phyloP scores from a whole-genome alignment of 345 rosid species.

The Eucalyptus lansdowneana region DNA sequence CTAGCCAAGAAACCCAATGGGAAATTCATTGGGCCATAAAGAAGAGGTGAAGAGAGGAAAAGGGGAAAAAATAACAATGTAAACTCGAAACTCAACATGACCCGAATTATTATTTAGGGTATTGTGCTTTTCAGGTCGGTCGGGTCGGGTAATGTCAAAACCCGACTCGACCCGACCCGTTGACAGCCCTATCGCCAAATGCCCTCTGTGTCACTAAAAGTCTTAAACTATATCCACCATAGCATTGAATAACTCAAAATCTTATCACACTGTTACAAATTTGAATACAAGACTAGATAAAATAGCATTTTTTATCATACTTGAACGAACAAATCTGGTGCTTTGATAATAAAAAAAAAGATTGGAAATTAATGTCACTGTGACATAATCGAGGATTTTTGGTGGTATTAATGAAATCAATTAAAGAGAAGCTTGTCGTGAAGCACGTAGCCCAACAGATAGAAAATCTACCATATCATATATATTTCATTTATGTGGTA shows the following conservation, averaged over 20 bases:
- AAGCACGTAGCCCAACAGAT: neutral
- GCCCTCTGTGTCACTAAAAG: neutral
- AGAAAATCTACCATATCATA: neutral
- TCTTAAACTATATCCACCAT: neutral
- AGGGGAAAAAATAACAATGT: no score
- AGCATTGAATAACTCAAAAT: neutral
- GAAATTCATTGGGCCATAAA: no score
- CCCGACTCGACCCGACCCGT: rapidly evolving
- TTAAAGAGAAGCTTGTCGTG: neutral
- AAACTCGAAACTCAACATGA: no score
- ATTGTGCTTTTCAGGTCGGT: no score
- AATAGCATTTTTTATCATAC: neutral
- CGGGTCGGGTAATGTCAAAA: no score
- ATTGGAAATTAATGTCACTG: neutral
- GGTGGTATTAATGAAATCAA: neutral
- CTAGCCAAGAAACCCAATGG: no score
- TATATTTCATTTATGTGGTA: neutral
- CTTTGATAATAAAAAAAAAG: neutral
- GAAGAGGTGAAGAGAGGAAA: no score
- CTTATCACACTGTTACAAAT: neutral
- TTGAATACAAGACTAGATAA: neutral
- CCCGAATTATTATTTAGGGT: no score
- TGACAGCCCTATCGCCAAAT: neutral
- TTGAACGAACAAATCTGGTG: neutral
- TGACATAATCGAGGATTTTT: neutral